These are phyloP conservation scores for Thelonectria rubi DNA, from an alignment of 2,329 filamentous ascomycete species.

Conservation along the genomic window DNA sequence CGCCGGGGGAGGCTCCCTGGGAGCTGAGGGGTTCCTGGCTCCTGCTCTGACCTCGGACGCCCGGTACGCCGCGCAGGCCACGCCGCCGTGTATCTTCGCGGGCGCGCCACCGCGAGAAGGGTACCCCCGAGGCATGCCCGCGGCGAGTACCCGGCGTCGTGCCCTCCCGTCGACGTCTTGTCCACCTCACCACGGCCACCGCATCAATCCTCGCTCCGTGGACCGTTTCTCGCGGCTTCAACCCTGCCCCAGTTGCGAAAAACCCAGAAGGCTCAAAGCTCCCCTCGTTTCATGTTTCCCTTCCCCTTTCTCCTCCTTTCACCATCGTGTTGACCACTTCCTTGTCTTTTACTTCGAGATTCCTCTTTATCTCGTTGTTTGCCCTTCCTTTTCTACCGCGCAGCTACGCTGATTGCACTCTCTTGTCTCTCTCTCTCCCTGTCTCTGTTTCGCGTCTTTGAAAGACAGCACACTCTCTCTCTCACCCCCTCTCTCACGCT, in stretches of 20 bases:
- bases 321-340: slow-evolving; percentile 23
- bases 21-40: not conserved
- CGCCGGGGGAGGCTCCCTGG: not conserved
- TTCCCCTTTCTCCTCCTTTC: slow-evolving; percentile 35
- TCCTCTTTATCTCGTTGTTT: slow-evolving; percentile 31
- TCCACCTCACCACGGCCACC: slow-evolving; percentile 18
- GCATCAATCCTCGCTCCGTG: slow-evolving; percentile 8
- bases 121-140: slow-evolving; percentile 1
- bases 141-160: slow-evolving; percentile 11
- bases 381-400: slow-evolving; percentile 44
- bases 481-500: slow-evolving; percentile 34
- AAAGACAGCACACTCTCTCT: slow-evolving; percentile 52
- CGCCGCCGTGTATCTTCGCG: not conserved
- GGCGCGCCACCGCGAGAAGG: not conserved
- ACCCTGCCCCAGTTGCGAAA: slow-evolving; percentile 33
- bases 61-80: not conserved
- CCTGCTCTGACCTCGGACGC: not conserved
- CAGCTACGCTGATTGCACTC: slow-evolving; percentile 49
- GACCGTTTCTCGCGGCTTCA: slow-evolving; percentile 18
- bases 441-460: slow-evolving; percentile 57
- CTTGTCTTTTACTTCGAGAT: slow-evolving; percentile 38
- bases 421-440: slow-evolving; percentile 41
- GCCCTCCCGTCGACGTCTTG: not conserved
- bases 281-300: slow-evolving; percentile 34
- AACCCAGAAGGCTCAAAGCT: slow-evolving; percentile 23